Base-by-base conservation (phyloP, 2,329 filamentous ascomycete species). In the Fusarium incarnatum region DNA sequence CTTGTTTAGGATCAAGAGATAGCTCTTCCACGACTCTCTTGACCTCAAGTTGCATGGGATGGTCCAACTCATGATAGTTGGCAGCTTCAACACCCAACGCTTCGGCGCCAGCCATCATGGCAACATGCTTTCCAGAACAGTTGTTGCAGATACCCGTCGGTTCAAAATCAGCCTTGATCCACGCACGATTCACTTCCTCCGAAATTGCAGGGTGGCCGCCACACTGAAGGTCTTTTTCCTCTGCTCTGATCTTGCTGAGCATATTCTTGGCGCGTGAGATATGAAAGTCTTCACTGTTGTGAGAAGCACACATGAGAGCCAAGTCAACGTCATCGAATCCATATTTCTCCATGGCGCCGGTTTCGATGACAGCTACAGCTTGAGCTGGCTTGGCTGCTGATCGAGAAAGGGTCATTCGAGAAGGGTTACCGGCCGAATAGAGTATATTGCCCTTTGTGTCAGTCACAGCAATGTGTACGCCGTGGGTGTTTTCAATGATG, bases 111-210 rank as follows among this genome's bases (percentile, higher is more conserved):
- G 80, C 83, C 23, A 85, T 70, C 82, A 85, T 85, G 2, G 81
- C 83, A 5, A 76, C 80, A 66, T 86, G 83, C 42, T 86, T 86
- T 2, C 83, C 84, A 0, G 83, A 85, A 64, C 83, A 86, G 60
- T 85, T 84, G 54, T 81, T 85, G 50, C 76, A 79, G 1, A 84
- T 71, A 0, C 75, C 74, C 0, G 79, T 81, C 0, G 83, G 83
- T 0, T 60, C 71, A 46, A 79, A 81, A 3, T 76, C 82, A 0
- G 55, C 55, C 56, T 75, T 80, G 49, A 82, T 79, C 83, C 83
- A 85, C 0, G 48, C 62, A 0, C 73, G 71, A 58, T 83, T 81
- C 7, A 84, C 77, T 0, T 56, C 57, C 2, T 79, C 75, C 5
- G 73, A 78, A 9, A 83, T 42, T 7, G 79, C 74, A 2, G 78